These are phyloP conservation scores for Eimeria acervulina DNA, from an alignment of 169 alveolate genomes.

Conservation along the genomic window DNA sequence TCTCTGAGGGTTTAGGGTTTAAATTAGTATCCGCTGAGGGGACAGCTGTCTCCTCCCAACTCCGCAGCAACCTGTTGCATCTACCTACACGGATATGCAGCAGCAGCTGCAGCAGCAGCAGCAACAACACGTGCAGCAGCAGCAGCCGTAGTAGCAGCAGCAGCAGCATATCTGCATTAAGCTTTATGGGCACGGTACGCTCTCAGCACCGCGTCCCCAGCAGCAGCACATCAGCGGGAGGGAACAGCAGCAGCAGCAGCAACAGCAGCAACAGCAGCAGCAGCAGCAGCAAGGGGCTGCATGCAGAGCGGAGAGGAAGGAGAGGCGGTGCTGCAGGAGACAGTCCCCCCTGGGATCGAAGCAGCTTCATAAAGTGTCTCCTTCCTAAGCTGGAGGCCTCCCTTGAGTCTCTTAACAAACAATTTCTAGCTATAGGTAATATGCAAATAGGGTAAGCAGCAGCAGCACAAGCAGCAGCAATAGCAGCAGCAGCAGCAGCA, in stretches of 20 bases:
- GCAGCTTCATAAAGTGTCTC: neutral
- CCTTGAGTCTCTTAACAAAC: neutral
- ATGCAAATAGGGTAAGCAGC: neutral
- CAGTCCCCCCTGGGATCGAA: constrained; percentile 15
- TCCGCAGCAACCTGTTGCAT: neutral
- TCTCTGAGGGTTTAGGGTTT: neutral
- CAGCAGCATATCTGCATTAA: too few relatives aligned
- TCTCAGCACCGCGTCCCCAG: neutral
- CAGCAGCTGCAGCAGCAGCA: neutral
- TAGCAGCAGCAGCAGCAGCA: too few relatives aligned
- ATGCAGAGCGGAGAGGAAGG: neutral
- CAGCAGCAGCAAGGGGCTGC: neutral
- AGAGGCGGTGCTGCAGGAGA: neutral
- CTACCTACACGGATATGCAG: neutral
- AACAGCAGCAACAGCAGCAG: neutral
- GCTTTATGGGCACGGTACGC: too few relatives aligned
- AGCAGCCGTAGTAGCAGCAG: neutral
- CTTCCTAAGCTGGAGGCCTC: neutral
- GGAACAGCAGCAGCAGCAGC: neutral
- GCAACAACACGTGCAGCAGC: neutral
- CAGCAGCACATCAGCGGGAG: neutral
- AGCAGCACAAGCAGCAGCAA: too few relatives aligned
- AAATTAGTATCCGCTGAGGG: neutral
- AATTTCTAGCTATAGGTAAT: neutral
- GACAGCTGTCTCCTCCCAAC: neutral